Evolutionary conservation across 2,329 filamentous ascomycete genomes (phyloP), one percentile per base, ranked within the genome.

Genomic region (Apiospora hydei): DNA sequence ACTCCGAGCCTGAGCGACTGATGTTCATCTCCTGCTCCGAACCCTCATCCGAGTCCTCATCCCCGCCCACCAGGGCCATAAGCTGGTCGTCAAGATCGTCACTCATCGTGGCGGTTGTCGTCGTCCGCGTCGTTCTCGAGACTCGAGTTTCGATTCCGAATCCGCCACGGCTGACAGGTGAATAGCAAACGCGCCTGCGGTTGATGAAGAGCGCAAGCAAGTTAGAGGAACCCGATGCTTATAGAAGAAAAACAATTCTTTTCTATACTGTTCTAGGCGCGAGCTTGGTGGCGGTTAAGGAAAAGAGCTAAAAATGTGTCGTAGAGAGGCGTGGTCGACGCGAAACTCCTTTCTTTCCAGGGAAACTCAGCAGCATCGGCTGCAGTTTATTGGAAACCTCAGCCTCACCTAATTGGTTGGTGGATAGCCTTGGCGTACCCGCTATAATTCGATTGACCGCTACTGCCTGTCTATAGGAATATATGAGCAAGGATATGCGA

Each of bases 11-110:
- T 76, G 87, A 85, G 78, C 89, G 84, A 81, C 89, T 86, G 77
- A 84, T 83, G 77, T 85, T 85, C 82, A 85, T 84, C 79, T 85
- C 84, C 82, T 83, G 82, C 81, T 82, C 85, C 71, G 83, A 81
- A 71, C 85, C 88, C 82, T 90, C 89, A 77, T 89, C 89, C 72
- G 90, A 89, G 70, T 85, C 88, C 73, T 87, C 87, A 73, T 90
- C 92, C 77, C 94, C 94, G 78, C 94, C 96, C 71, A 95, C 96
- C 76, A 98, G 91, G 79, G 94, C 95, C 75, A 98, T 92, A 76
- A 98, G 91, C 85, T 98, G 96, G 78, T 96, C 95, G 81, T 98
- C 96, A 76, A 98, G 89, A 80, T 96, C 94, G 71, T 94, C 93
- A 95, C 98, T 97, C 78, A 75, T 88, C 73, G 72, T 49, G 26